These are phyloP conservation scores for Coix lacrymajobi DNA, from an alignment of 176 grass and related monocot species.

Conservation along the genomic window DNA sequence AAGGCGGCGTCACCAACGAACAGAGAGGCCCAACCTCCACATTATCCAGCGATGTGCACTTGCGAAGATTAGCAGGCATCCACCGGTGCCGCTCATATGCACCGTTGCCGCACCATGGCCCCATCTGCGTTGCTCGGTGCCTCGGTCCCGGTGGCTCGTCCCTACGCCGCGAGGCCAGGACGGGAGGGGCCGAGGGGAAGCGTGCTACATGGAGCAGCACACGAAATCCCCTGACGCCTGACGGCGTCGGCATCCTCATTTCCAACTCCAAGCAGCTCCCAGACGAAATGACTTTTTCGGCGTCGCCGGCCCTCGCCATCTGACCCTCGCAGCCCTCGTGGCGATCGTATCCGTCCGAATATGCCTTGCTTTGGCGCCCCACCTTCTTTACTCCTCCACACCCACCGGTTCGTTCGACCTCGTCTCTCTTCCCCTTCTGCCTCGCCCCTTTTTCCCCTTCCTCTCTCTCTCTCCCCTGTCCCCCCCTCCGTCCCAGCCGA, in stretches of 20 bases:
- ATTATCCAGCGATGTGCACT: background rate
- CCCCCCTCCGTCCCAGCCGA: slow-evolving; percentile 26
- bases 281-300: slow-evolving; percentile 24
- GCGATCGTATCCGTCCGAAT: slow-evolving; percentile 66
- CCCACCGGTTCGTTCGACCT: background rate
- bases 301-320: background rate
- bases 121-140: background rate
- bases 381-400: slow-evolving; percentile 16
- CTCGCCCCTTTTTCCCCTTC: slow-evolving; percentile 2
- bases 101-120: background rate
- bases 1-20: background rate
- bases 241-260: background rate
- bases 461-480: background rate
- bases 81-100: background rate
- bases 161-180: background rate
- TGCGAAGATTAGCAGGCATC: background rate
- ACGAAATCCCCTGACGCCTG: slow-evolving; percentile 12
- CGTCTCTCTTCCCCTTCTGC: background rate
- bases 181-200: background rate
- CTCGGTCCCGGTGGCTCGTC: background rate
- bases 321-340: background rate
- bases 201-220: background rate
- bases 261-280: slow-evolving; percentile 8
- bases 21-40: background rate
- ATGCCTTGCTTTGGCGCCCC: slow-evolving; percentile 67